Percentiles rank a stretch among this genome's conserved stretches.
Conservation (phyloP, 805 yeast species). For the Ogataea pini region DNA sequence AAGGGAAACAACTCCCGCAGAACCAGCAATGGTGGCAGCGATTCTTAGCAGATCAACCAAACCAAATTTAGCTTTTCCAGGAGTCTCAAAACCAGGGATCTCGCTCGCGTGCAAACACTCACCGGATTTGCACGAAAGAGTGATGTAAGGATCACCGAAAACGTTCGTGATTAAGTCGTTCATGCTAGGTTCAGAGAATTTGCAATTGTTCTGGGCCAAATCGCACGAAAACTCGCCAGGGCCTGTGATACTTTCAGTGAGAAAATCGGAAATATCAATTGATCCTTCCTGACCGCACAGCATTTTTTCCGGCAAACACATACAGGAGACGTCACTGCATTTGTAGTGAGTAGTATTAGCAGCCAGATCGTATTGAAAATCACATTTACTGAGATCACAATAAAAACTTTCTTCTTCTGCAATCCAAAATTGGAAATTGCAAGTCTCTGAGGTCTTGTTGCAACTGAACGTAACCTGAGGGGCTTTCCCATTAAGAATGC, state of each 20-base stretch:
- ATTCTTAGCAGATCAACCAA: constrained; percentile 49
- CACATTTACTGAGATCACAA: constrained; percentile 79
- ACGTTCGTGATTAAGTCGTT: constrained; percentile 85
- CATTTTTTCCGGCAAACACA: constrained; percentile 90
- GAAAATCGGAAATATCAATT: constrained; percentile 89
- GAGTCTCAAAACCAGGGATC: constrained; percentile 84
- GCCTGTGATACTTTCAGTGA: constrained; percentile 85
- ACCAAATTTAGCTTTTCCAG: constrained; percentile 50
- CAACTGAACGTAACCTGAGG: constrained; percentile 96
- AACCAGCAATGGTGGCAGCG: constrained; percentile 43
- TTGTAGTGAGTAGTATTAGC: constrained; percentile 71
- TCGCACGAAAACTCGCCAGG: constrained; percentile 93
- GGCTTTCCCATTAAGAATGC: constrained; percentile 71
- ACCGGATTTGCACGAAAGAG: constrained; percentile 77
- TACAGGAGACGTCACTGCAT: constrained; percentile 78
- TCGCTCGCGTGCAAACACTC: constrained; percentile 93
- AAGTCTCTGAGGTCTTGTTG: constrained; percentile 59
- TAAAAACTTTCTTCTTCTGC: constrained; percentile 86
- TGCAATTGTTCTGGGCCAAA: constrained; percentile 58
- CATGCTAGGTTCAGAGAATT: constrained; percentile 94
- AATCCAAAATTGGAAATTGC: constrained; percentile 97
- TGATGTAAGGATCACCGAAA: constrained; percentile 92
- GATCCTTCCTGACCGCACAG: constrained; percentile 94
- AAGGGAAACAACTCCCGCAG: constrained; percentile 43
- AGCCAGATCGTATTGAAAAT: constrained; percentile 60